phyloP scores from a whole-genome alignment of 306 rosid species.

The Hylodesmum podocarpum region DNA sequence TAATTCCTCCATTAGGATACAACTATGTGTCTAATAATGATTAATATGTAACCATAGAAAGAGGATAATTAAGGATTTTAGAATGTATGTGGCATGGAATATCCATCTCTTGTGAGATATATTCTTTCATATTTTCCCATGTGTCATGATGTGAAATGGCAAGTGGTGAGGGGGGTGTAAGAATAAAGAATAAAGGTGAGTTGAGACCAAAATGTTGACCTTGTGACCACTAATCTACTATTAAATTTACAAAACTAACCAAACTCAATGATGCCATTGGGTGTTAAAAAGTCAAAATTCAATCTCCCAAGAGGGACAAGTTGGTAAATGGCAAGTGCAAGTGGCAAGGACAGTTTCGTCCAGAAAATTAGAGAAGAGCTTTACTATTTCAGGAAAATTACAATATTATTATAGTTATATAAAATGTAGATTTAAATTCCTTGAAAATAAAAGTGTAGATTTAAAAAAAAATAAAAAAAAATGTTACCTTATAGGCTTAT shows the following conservation, averaged over 20 bases:
- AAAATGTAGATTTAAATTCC: no score
- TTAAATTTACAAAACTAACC: neutral
- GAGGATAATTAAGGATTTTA: neutral
- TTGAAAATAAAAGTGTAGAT: no score
- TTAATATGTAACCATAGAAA: no score
- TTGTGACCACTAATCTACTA: neutral
- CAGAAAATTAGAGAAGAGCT: no score
- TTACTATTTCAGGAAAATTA: no score
- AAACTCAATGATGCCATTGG: neutral
- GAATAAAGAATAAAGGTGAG: slow-evolving; percentile 12
- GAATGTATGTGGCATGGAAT: neutral
- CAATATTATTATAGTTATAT: no score
- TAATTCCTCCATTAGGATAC: no score
- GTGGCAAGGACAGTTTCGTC: neutral
- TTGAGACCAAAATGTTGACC: slow-evolving; percentile 14
- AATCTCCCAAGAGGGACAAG: neutral
- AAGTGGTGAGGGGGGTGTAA: neutral
- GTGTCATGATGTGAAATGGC: neutral
- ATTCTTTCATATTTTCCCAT: neutral
- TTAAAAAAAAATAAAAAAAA: no score
- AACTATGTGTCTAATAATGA: no score
- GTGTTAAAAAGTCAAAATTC: neutral
- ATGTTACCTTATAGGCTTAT: no score
- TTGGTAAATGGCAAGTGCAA: neutral
- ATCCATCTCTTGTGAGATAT: slow-evolving; percentile 9